These are phyloP conservation scores for Fraxinus platypoda DNA, from an alignment of 305 asterid species.

Conservation along the genomic window DNA sequence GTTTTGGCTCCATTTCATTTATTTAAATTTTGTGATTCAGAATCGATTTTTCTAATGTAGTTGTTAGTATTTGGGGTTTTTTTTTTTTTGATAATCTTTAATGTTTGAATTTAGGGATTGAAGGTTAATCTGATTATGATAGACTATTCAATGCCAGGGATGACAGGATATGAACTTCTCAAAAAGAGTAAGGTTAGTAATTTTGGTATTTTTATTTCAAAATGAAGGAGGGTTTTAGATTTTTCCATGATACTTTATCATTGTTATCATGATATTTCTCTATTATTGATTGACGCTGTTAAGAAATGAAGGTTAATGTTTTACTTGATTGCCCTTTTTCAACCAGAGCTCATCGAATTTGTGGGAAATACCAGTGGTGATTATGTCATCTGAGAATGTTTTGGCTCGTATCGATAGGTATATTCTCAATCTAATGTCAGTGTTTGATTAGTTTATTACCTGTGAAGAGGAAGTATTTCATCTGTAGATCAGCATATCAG, in stretches of 20 bases:
- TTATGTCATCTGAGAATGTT: conserved; percentile 84
- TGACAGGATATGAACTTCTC: conserved; percentile 91
- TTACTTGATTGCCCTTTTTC: background rate
- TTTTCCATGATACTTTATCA: background rate
- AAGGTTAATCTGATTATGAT: conserved; percentile 84
- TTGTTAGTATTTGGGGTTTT: background rate
- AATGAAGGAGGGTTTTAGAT: background rate
- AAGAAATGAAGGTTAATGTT: background rate
- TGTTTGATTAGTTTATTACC: background rate
- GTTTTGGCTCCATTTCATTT: background rate
- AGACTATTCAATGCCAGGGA: conserved; percentile 95
- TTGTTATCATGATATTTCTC: background rate
- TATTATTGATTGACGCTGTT: background rate
- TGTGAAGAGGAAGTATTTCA: background rate
- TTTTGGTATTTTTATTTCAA: background rate
- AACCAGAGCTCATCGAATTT: conserved; percentile 64
- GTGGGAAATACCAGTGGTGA: conserved; percentile 74
- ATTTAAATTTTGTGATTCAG: background rate
- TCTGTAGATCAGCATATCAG: background rate
- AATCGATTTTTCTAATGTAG: background rate
- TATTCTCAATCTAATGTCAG: background rate
- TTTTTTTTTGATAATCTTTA: background rate
- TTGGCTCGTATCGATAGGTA: conserved; percentile 80
- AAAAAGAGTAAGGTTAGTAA: conserved; percentile 74
- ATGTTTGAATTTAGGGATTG: conserved; percentile 45